Percentiles rank a stretch among this genome's conserved stretches.
Conservation (phyloP, 2,329 filamentous ascomycete species). For the Claviceps sp. region DNA sequence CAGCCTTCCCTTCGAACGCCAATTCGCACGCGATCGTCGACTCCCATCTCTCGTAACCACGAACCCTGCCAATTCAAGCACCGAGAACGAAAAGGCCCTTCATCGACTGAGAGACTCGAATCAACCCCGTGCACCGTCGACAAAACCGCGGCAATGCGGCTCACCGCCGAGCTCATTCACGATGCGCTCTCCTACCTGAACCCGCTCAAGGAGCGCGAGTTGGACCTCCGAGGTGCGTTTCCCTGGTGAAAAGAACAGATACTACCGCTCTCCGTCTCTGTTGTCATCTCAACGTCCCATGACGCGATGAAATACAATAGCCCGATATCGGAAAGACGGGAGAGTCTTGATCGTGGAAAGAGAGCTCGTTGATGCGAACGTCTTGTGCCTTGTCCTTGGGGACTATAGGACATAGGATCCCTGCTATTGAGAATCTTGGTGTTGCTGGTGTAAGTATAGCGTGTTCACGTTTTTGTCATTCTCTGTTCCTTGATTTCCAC, state of each 20-base stretch:
- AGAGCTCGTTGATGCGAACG: slow-evolving; percentile 71
- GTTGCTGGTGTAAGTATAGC: slow-evolving; percentile 63
- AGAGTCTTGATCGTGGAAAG: slow-evolving; percentile 33
- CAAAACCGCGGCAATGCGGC: slow-evolving; percentile 52
- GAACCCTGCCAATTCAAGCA: no score
- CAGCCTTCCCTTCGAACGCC: no score
- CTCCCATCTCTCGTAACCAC: no score
- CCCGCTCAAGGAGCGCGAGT: slow-evolving; percentile 94
- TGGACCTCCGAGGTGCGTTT: slow-evolving; percentile 95
- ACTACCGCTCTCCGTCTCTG: slow-evolving; percentile 49
- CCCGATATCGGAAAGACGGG: slow-evolving; percentile 6
- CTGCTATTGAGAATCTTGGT: slow-evolving; percentile 93
- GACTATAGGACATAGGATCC: slow-evolving; percentile 87
- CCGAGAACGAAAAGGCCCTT: no score
- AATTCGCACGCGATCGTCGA: no score
- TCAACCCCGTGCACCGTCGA: no score
- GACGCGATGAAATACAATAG: neutral
- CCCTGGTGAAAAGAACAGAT: slow-evolving; percentile 69
- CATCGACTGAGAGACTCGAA: no score
- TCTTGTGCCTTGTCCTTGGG: slow-evolving; percentile 20
- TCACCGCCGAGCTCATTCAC: slow-evolving; percentile 90
- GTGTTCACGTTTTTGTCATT: neutral
- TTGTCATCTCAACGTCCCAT: neutral
- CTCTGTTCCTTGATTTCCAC: neutral
- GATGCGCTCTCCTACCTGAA: slow-evolving; percentile 96